phyloP scores from a whole-genome alignment of 352 stramenopile genomes.

The Elongisporangium senticosum region DNA sequence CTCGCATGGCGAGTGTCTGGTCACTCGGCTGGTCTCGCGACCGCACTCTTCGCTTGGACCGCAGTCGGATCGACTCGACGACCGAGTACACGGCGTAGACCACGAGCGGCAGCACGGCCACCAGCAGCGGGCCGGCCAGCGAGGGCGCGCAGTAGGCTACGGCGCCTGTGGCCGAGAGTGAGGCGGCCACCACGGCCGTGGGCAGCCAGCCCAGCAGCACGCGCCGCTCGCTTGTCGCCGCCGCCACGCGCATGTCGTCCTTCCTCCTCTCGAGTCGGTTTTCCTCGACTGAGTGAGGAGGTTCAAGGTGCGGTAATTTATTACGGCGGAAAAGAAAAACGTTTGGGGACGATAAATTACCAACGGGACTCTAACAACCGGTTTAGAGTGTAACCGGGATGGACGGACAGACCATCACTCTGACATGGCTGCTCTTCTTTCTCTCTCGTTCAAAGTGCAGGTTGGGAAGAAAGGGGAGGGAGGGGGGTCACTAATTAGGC shows the following conservation, averaged over 20 bases:
- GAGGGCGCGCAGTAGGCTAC: background rate
- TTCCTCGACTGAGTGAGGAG: background rate
- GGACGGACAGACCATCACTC: background rate
- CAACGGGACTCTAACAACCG: background rate
- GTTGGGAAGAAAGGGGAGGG: background rate
- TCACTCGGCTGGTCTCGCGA: background rate
- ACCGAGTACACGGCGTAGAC: conserved; percentile 50
- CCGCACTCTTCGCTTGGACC: conserved; percentile 17
- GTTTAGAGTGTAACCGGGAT: background rate
- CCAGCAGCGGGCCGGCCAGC: background rate
- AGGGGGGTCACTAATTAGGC: background rate
- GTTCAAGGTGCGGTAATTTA: background rate
- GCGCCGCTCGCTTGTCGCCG: background rate
- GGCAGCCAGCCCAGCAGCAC: background rate
- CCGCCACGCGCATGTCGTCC: background rate
- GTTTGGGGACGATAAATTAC: background rate
- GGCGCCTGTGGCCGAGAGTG: background rate
- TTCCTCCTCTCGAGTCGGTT: background rate
- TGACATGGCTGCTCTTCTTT: background rate
- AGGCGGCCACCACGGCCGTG: background rate
- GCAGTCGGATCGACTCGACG: conserved; percentile 27
- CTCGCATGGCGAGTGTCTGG: background rate
- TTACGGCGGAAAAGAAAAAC: background rate
- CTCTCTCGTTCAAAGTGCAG: background rate
- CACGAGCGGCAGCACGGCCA: conserved; percentile 26